Percentiles rank a stretch among this genome's conserved stretches.
phyloP scores from a whole-genome alignment of 768 basidiomycete species.

The Lyophyllum atratum region DNA sequence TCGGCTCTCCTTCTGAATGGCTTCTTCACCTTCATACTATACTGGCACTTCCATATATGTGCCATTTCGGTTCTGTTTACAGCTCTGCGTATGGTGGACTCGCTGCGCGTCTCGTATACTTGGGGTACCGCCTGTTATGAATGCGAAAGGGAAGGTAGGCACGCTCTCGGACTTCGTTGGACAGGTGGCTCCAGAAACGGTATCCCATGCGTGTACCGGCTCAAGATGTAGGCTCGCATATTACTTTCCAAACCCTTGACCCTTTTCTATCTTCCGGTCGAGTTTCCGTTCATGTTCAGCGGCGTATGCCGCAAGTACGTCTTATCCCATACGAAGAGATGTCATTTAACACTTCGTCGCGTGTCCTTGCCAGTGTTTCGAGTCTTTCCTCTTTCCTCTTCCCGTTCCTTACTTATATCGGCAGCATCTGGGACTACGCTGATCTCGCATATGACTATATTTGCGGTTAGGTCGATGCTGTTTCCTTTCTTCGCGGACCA shows the following conservation, averaged over 20 bases:
- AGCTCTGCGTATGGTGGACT: conserved; percentile 5
- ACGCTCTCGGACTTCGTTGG: conserved; percentile 66
- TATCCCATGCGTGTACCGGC: conserved; percentile 63
- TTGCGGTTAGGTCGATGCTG: no score
- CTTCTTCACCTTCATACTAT: not conserved
- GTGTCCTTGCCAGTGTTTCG: no score
- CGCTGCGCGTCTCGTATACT: conserved; percentile 23
- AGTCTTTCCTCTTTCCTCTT: no score
- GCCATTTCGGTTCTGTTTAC: conserved; percentile 28
- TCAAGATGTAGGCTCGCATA: conserved; percentile 53
- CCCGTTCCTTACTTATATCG: not conserved
- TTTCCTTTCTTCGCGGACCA: not conserved
- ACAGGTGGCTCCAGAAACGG: conserved; percentile 49
- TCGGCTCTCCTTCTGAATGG: not conserved
- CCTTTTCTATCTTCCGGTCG: not conserved
- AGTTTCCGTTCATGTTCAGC: not conserved
- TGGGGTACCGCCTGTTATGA: conserved; percentile 65
- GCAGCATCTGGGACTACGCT: not conserved
- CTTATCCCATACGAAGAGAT: no score
- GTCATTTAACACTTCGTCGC: no score
- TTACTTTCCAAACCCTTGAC: conserved; percentile 4
- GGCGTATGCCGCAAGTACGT: no score
- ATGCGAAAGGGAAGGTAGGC: conserved; percentile 35
- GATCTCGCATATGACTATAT: not conserved
- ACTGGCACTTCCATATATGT: not conserved